Evolutionary conservation across 2,329 filamentous ascomycete genomes (phyloP), one percentile per base, ranked within the genome.

Genomic region (Alternaria hordeiaustralica): DNA sequence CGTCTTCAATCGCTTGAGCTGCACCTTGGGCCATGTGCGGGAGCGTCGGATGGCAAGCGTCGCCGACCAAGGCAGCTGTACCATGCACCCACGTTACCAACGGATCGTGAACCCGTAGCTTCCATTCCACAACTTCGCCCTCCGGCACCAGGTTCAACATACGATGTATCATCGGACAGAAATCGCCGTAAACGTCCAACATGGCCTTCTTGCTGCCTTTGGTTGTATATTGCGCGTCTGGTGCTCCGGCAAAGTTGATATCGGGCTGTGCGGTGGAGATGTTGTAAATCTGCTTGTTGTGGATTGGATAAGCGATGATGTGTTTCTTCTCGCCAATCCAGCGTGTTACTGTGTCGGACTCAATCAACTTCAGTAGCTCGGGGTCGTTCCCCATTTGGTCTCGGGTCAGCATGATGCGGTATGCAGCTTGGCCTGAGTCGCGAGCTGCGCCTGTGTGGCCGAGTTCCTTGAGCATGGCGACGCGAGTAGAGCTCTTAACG

Each of bases 271-370:
- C 82, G 2, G 88, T 89, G 12, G 86, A 88, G 44, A 91, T 78
- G 78, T 92, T 92, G 81, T 91, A 91, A 61, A 91, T 87, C 15
- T 84, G 84, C 72, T 92, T 88, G 73, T 85, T 87, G 65, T 87
- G 85, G 46, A 95, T 89, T 0, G 91, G 89, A 76, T 94, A 95
- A 0, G 90, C 90, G 70, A 94, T 92, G 77, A 93, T 91, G 78
- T 94, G 92, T 1, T 90, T 86, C 70, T 87, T 87, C 74, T 89
- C 88, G 30, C 92, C 92, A 55, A 94, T 90, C 92, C 91, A 94
- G 54, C 92, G 87, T 43, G 89, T 89, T 3, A 91, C 91, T 53
- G 86, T 83, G 71, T 93, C 87, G 46, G 85, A 84, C 69, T 92
- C 87, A 21, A 94, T 83, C 10, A 94, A 84, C n/a, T 81, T 84